A percentile compares a stretch with the other conserved stretches of the same genome.
Conservation (phyloP, 495 filamentous ascomycete genomes). For the Lasiosphaeria ovina region DNA sequence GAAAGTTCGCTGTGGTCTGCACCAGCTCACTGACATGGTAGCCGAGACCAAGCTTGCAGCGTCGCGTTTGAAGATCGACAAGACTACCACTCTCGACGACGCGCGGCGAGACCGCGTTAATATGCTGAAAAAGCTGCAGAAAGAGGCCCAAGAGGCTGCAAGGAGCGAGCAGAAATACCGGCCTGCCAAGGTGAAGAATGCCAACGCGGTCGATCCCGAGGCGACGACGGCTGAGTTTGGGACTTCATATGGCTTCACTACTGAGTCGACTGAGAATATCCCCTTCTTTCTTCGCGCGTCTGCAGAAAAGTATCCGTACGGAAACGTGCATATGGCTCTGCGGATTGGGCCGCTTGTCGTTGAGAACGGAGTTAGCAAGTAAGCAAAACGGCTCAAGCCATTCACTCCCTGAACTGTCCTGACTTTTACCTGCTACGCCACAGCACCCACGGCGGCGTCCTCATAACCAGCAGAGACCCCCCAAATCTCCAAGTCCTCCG, state of each 20-base stretch:
- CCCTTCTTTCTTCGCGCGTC: constrained; percentile 33
- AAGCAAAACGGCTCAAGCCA: neutral
- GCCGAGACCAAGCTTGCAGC: constrained; percentile 9
- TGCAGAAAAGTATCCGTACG: constrained; percentile 35
- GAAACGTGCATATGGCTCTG: constrained; percentile 42
- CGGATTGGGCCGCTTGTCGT: constrained; percentile 42
- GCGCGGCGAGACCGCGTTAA: constrained; percentile 1
- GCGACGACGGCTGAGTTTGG: constrained; percentile 13
- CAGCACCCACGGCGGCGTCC: constrained; percentile 29
- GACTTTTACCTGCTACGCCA: neutral
- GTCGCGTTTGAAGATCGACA: neutral
- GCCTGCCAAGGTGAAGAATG: constrained; percentile 4
- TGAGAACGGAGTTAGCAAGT: constrained; percentile 38
- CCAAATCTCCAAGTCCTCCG: constrained; percentile 28
- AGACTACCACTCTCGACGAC: neutral
- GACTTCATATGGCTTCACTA: neutral
- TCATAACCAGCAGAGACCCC: constrained; percentile 31
- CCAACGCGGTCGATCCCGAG: neutral
- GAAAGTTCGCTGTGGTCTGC: neutral
- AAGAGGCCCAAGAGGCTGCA: neutral
- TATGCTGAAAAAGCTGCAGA: neutral
- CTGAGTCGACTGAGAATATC: constrained; percentile 23
- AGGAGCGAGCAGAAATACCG: neutral
- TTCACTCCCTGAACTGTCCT: neutral
- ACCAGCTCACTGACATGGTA: neutral